Evolutionary conservation across 2,329 filamentous ascomycete genomes (phyloP).

Genomic region (Fusarium subglutinans): DNA sequence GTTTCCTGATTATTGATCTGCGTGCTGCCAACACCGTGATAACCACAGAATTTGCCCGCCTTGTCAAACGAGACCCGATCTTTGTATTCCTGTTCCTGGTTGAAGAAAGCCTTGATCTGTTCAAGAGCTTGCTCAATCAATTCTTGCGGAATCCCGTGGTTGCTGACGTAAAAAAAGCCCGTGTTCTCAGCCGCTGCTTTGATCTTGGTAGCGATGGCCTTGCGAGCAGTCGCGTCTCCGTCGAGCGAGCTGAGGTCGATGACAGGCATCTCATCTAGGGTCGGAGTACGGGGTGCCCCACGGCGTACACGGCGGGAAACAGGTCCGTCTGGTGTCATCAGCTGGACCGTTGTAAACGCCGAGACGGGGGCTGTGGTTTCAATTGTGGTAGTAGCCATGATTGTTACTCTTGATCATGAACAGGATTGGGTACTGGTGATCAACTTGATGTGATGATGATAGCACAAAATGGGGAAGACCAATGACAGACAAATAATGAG

Average conservation of each 20-base stretch:
- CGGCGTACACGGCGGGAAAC: slow-evolving; percentile 10
- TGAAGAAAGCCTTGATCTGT: neutral
- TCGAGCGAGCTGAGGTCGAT: neutral
- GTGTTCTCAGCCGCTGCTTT: neutral
- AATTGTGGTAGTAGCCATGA: neutral
- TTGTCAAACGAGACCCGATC: neutral
- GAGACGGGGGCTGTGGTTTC: neutral
- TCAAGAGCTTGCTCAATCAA: neutral
- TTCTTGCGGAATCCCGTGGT: neutral
- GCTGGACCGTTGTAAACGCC: slow-evolving; percentile 1
- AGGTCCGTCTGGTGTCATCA: neutral
- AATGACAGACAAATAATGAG: too few relatives aligned
- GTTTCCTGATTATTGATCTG: slow-evolving; percentile 15
- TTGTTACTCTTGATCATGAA: rapidly evolving
- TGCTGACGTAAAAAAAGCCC: neutral
- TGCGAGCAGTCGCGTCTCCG: neutral
- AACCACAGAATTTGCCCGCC: slow-evolving; percentile 13
- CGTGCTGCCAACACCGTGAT: neutral
- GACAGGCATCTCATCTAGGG: neutral
- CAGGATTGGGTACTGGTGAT: rapidly evolving
- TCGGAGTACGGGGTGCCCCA: slow-evolving; percentile 6
- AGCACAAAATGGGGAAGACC: neutral
- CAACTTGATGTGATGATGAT: rapidly evolving
- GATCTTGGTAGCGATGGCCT: neutral
- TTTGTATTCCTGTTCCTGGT: neutral